Conservation (phyloP, 2,329 filamentous ascomycete species). For the Niveomyces coronatus region DNA sequence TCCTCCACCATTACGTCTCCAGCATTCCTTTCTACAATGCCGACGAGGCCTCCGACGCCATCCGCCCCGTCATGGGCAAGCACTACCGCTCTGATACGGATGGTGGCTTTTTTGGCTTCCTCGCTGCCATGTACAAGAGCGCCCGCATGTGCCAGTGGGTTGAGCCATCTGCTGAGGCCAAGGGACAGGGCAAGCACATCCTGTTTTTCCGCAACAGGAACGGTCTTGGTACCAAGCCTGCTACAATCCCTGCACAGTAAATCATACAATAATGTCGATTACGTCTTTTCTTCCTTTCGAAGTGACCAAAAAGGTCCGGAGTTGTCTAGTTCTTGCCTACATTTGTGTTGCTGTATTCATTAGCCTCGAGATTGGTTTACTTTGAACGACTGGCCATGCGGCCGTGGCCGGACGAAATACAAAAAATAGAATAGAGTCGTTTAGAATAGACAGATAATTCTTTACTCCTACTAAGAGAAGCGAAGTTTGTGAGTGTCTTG, state of each 20-base stretch:
- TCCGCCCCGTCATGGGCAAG: slow-evolving; percentile 87
- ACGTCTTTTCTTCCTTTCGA: not conserved
- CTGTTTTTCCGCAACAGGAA: slow-evolving; percentile 95
- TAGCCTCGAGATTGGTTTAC: no score
- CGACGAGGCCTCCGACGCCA: slow-evolving; percentile 87
- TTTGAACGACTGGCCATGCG: no score
- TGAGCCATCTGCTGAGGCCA: slow-evolving; percentile 74
- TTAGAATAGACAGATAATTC: no score
- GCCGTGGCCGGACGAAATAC: no score
- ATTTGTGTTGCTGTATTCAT: no score
- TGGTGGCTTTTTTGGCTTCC: slow-evolving; percentile 72
- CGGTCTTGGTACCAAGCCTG: slow-evolving; percentile 55
- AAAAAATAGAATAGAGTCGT: no score
- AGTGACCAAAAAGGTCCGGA: not conserved
- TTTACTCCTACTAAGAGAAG: no score
- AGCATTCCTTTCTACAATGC: slow-evolving; percentile 95
- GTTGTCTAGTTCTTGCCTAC: not conserved
- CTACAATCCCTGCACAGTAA: slow-evolving; percentile 9
- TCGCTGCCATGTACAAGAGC: slow-evolving; percentile 70
- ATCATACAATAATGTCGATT: not conserved
- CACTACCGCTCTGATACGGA: slow-evolving; percentile 83
- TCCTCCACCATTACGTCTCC: slow-evolving; percentile 94
- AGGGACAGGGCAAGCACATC: slow-evolving; percentile 73
- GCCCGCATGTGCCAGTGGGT: slow-evolving; percentile 94
- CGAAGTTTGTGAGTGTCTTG: no score